Evolutionary conservation across 2,329 filamentous ascomycete species (phyloP).

Genomic region (Fusarium armeniacum): DNA sequence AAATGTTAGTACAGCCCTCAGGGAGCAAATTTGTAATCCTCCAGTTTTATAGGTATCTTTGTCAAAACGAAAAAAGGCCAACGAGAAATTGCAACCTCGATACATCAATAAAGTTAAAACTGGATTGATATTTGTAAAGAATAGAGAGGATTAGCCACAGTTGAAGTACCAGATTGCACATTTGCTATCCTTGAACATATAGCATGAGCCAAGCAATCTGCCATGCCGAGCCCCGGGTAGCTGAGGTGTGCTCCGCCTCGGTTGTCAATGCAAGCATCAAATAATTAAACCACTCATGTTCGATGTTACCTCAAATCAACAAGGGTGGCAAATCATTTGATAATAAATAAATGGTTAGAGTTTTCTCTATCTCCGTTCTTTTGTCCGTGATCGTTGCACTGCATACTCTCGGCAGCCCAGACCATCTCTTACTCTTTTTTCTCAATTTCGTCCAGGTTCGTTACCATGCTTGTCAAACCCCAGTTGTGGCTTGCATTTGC

Average conservation of each 20-base stretch:
- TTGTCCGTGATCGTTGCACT: neutral
- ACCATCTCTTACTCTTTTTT: neutral
- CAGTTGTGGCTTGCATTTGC: conserved; percentile 36
- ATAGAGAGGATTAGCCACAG: no score
- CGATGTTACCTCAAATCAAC: neutral
- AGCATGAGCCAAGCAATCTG: neutral
- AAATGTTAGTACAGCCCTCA: no score
- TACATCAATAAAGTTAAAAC: no score
- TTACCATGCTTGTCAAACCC: conserved; percentile 35
- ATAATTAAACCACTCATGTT: conserved; percentile 8
- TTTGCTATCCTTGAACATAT: neutral
- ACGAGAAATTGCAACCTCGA: no score
- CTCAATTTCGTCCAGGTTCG: conserved; percentile 3
- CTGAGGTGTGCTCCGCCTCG: neutral
- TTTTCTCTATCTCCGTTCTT: neutral
- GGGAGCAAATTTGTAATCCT: no score
- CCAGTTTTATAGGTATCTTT: no score
- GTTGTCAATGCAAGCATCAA: neutral
- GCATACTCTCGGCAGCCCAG: neutral
- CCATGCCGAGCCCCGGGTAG: neutral
- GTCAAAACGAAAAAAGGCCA: no score
- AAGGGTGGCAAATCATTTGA: conserved; percentile 3
- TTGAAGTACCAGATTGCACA: no score
- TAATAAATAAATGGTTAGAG: conserved; percentile 9
- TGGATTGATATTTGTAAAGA: no score